Base-by-base conservation (phyloP, 768 basidiomycete species). In the Megacollybia marginata region DNA sequence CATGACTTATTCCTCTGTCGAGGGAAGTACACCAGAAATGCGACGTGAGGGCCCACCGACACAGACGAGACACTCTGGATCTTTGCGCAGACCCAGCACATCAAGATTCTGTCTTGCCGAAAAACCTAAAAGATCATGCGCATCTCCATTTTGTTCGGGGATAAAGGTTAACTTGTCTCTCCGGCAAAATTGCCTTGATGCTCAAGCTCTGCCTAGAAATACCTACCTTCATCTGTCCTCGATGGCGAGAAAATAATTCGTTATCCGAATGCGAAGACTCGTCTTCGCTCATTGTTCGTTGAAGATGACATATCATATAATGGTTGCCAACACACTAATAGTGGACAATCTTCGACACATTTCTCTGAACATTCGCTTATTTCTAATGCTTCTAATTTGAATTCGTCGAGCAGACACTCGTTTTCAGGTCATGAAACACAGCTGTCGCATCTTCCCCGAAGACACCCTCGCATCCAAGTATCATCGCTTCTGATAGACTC, bases 401-500 rank as follows among this genome's bases (percentile, higher is more conserved):
- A 67, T 38, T 66, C 72, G 18, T 70, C 73, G n/a, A 73, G 70
- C 52, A 69, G 70, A 45, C 60, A 61, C 48, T 73, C 69, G 42
- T 59, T 65, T 47, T 55, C 66, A 40, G 63, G 67, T 35, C 23
- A 28, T 28, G 23, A 2, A 28, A 28, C 23, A 28, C 62, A 61
- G 52, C 61, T 75, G 34, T 66, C 65, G 42, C 60, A 59, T 51
- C 69, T 68, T 55, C 68, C 58, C 53, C 66, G 69, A 51, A 63
- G 62, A 54, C 72, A 74, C 54, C 75, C 78, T 51, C 73, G 79
- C 40, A 75, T 82, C 44, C 78, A 76, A 57, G 74, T 78, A 36
- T 73, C 81, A 15, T 82, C 81, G 42, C 72, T 83, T 48, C 66
- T 83, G 34, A 66, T 77, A 18, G 75, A 79, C 48, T 65, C 74